These are phyloP conservation scores for Chloris gayana DNA, from an alignment of 176 grass and related monocot genomes.

Conservation along the genomic window DNA sequence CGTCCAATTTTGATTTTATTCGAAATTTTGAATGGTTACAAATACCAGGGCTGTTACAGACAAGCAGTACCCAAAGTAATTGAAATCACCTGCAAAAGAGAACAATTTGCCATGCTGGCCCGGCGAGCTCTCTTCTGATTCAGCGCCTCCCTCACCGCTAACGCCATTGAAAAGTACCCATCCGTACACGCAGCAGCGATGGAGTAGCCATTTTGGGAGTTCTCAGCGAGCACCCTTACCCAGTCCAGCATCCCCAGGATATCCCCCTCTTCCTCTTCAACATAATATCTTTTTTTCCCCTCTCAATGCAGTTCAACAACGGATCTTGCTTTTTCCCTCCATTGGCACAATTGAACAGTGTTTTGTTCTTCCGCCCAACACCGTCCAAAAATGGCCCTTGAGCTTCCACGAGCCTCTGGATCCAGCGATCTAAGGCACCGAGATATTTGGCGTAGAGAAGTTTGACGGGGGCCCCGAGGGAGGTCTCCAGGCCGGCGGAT, in stretches of 20 bases:
- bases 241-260: constrained; percentile 57
- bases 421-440: constrained; percentile 52
- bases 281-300: background rate
- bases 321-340: constrained; percentile 18
- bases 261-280: constrained; percentile 57
- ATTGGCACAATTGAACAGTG: constrained; percentile 31
- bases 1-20: no score
- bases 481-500: constrained; percentile 33
- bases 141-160: constrained; percentile 33
- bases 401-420: constrained; percentile 35
- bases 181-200: background rate
- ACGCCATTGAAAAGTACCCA: constrained; percentile 28
- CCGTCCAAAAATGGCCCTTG: constrained; percentile 44
- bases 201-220: background rate
- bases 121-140: constrained; percentile 33
- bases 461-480: constrained; percentile 44
- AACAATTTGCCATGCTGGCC: background rate
- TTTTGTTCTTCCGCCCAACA: background rate
- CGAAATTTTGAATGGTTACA: no score
- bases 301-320: constrained; percentile 23
- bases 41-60: no score
- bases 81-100: constrained; percentile 46
- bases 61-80: no score
- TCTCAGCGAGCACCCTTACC: constrained; percentile 45
- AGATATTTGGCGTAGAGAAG: constrained; percentile 64